Conservation (phyloP, 2,329 filamentous ascomycete genomes). For the Trichophyton benhamiae region DNA sequence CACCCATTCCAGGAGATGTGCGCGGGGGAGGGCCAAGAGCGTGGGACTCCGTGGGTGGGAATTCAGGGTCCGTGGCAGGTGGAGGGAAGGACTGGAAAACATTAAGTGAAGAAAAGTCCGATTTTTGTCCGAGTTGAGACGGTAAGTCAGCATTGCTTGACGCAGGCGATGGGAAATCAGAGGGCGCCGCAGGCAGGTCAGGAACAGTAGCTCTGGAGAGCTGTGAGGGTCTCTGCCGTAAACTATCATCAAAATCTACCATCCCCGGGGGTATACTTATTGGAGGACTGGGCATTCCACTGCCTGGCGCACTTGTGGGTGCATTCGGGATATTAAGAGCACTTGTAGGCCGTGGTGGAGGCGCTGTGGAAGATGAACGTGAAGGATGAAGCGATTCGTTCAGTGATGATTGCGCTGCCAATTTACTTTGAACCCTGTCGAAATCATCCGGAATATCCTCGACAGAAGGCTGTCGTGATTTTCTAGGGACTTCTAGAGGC, state of each 20-base stretch:
- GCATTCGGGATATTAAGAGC: slow-evolving; percentile 6
- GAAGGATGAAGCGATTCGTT: slow-evolving; percentile 41
- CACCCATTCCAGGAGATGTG: slow-evolving; percentile 5
- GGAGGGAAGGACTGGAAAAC: slow-evolving; percentile 32
- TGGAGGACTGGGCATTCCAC: slow-evolving; percentile 12
- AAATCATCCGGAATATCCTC: slow-evolving; percentile 50
- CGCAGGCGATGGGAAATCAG: slow-evolving; percentile 22
- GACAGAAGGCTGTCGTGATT: slow-evolving; percentile 42
- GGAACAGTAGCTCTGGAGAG: slow-evolving; percentile 18
- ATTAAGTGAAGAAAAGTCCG: slow-evolving; percentile 14
- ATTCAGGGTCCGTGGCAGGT: slow-evolving; percentile 20
- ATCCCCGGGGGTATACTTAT: slow-evolving; percentile 10
- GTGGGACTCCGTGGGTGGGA: slow-evolving; percentile 15
- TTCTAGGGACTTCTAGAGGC: not conserved
- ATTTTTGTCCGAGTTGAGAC: slow-evolving; percentile 11
- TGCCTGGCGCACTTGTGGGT: slow-evolving; percentile 17
- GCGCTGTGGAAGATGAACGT: slow-evolving; percentile 30
- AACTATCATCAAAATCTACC: slow-evolving; percentile 12
- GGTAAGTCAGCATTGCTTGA: slow-evolving; percentile 11
- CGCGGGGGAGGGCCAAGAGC: slow-evolving; percentile 16
- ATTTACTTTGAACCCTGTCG: slow-evolving; percentile 33
- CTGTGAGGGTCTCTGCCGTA: slow-evolving; percentile 21
- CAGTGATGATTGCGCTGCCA: slow-evolving; percentile 38
- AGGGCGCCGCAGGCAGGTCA: slow-evolving; percentile 30
- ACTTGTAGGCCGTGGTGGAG: slow-evolving; percentile 12